A percentile compares a stretch with the other conserved stretches of the same genome.
Evolutionary conservation across 257 asterid genomes (phyloP).

Genomic region (Leonotis leonurus): DNA sequence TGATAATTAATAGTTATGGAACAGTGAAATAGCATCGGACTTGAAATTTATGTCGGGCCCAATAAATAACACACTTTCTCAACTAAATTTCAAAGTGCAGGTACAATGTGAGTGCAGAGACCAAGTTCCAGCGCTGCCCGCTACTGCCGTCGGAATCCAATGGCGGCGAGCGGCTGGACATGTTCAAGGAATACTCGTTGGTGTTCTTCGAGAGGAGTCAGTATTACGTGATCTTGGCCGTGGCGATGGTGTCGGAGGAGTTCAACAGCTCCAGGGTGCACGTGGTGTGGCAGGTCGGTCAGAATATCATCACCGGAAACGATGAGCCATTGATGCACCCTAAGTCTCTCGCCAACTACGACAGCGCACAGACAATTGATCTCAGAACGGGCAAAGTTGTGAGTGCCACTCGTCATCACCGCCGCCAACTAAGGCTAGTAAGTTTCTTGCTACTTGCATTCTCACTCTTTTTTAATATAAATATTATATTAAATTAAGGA

Average conservation of each 20-base stretch:
- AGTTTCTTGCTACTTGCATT: too few relatives aligned
- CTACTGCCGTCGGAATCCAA: constrained; percentile 25
- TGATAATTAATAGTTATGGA: too few relatives aligned
- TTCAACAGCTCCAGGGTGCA: constrained; percentile 22
- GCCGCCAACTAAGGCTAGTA: constrained; percentile 28
- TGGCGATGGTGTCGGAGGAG: constrained; percentile 23
- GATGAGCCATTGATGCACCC: constrained; percentile 35
- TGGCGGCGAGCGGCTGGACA: constrained; percentile 22
- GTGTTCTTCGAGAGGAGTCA: not conserved
- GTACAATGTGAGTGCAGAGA: constrained; percentile 28
- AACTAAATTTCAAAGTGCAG: too few relatives aligned
- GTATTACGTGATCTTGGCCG: constrained; percentile 31
- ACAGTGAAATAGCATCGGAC: too few relatives aligned
- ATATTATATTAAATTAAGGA: too few relatives aligned
- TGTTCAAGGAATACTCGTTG: constrained; percentile 10
- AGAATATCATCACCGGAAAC: constrained; percentile 8
- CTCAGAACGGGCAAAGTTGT: constrained; percentile 1
- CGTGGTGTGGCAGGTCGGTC: constrained; percentile 55
- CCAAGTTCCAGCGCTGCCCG: constrained; percentile 37
- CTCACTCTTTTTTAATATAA: not conserved
- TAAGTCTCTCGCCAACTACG: constrained; percentile 21
- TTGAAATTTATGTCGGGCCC: too few relatives aligned
- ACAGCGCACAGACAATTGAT: constrained; percentile 32
- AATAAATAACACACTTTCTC: too few relatives aligned
- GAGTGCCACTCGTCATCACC: constrained; percentile 12